Conservation (phyloP, 352 stramenopile species). For the Pythium oligandrum region DNA sequence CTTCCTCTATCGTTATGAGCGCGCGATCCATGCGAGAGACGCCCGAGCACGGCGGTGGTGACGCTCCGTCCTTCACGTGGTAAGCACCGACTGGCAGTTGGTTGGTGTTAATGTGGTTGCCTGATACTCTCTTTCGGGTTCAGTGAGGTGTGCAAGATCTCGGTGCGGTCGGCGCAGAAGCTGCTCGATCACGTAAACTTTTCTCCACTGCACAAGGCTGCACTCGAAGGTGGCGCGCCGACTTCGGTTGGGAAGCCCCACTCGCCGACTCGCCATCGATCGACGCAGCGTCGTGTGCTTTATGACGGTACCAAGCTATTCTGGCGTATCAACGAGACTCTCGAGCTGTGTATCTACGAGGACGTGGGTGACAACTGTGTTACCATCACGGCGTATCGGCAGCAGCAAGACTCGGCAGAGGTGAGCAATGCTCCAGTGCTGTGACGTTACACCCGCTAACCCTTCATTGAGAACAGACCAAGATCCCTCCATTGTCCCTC, state of each 20-base stretch:
- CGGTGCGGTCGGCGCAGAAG: constrained; percentile 81
- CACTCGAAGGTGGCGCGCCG: constrained; percentile 42
- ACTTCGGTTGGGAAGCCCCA: constrained; percentile 6
- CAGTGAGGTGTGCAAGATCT: constrained; percentile 88
- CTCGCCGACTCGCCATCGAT: constrained; percentile 17
- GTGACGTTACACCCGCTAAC: no score
- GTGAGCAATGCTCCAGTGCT: constrained; percentile 4
- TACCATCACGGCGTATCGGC: constrained; percentile 62
- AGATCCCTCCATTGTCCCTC: constrained; percentile 46
- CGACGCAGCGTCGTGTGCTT: constrained; percentile 48
- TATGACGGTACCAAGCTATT: constrained; percentile 87
- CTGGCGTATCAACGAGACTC: constrained; percentile 83
- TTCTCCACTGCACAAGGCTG: constrained; percentile 81
- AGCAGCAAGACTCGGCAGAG: constrained; percentile 23
- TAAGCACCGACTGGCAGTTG: constrained; percentile 13
- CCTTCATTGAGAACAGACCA: constrained; percentile 11
- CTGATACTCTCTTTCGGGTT: constrained; percentile 1
- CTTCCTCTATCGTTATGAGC: constrained; percentile 2
- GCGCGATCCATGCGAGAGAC: constrained; percentile 10
- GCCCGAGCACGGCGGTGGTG: constrained; percentile 7
- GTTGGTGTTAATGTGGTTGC: no score
- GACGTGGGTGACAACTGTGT: constrained; percentile 59
- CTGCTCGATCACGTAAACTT: constrained; percentile 87
- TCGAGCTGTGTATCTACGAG: constrained; percentile 83
- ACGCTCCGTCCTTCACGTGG: constrained; percentile 70